Evolutionary conservation across 1,284 basidiomycete species (phyloP).

Genomic region (Irpex sp.): DNA sequence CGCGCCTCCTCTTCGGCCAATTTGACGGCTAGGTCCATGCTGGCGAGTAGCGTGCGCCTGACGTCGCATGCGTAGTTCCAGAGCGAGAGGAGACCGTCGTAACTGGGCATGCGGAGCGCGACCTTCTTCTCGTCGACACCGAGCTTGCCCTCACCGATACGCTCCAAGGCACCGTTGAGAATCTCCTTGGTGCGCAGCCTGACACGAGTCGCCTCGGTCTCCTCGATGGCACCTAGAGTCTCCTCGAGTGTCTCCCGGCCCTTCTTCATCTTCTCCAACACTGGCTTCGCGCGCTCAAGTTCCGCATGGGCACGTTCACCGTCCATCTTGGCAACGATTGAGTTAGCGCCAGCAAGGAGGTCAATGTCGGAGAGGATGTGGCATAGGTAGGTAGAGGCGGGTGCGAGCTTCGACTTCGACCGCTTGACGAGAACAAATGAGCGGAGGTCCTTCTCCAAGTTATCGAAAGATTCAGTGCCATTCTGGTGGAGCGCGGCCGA

Average conservation of each 20-base stretch:
- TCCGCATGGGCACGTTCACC: conserved; percentile 73
- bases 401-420: conserved; percentile 92
- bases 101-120: conserved; percentile 65
- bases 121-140: conserved; percentile 44
- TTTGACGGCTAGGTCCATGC: conserved; percentile 81
- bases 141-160: conserved; percentile 73
- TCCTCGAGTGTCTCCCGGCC: conserved; percentile 77
- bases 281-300: conserved; percentile 72
- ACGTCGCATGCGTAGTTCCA: conserved; percentile 92
- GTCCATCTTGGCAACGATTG: conserved; percentile 81
- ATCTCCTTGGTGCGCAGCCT: conserved; percentile 58
- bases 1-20: conserved; percentile 86
- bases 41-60: conserved; percentile 72
- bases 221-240: conserved; percentile 78
- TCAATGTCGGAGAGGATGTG: conserved; percentile 90
- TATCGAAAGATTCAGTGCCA: conserved; percentile 72
- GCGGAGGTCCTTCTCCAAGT: conserved; percentile 88
- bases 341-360: conserved; percentile 84
- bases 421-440: conserved; percentile 97
- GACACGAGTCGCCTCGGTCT: conserved; percentile 56
- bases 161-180: conserved; percentile 73
- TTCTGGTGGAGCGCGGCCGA: conserved; percentile 56
- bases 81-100: conserved; percentile 83
- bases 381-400: conserved; percentile 90
- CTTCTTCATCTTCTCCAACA: conserved; percentile 83